A percentile compares a stretch with the other conserved stretches of the same genome.
Evolutionary conservation across 768 basidiomycete genomes (phyloP).

Genomic region (Xanthoconium stramineum): DNA sequence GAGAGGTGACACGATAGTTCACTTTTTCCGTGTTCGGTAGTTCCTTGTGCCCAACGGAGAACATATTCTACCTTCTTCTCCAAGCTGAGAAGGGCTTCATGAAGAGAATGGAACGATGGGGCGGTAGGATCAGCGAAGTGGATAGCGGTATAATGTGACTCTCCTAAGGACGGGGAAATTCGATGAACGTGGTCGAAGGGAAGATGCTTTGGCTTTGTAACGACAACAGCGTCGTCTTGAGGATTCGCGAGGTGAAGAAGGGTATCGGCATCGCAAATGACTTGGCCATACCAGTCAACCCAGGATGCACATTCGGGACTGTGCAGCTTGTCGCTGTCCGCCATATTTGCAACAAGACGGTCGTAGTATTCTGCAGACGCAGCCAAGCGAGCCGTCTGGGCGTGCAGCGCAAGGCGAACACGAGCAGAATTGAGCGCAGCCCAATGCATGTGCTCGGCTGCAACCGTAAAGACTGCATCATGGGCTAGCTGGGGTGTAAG

Average conservation of each 20-base stretch:
- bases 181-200: constrained; percentile 79
- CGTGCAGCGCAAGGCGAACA: constrained; percentile 73
- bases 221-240: constrained; percentile 38
- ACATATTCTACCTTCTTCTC: constrained; percentile 64
- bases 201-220: constrained; percentile 39
- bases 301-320: constrained; percentile 55
- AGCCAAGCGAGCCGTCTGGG: constrained; percentile 75
- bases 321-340: constrained; percentile 25
- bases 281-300: constrained; percentile 82
- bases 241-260: constrained; percentile 51
- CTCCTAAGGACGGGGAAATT: constrained; percentile 41
- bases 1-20: constrained; percentile 50
- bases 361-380: constrained; percentile 78
- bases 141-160: constrained; percentile 63
- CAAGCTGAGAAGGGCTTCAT: constrained; percentile 55
- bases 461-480: constrained; percentile 34
- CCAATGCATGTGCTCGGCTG: constrained; percentile 45
- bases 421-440: constrained; percentile 54
- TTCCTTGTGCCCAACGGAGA: constrained; percentile 45
- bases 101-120: constrained; percentile 65
- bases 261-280: constrained; percentile 64
- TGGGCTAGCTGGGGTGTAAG: constrained; percentile 50
- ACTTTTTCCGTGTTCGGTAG: constrained; percentile 35
- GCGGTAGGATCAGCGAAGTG: constrained; percentile 73
- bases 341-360: constrained; percentile 30